phyloP scores from a whole-genome alignment of 1,284 basidiomycete species.

The Singerocomus rubriflavus region DNA sequence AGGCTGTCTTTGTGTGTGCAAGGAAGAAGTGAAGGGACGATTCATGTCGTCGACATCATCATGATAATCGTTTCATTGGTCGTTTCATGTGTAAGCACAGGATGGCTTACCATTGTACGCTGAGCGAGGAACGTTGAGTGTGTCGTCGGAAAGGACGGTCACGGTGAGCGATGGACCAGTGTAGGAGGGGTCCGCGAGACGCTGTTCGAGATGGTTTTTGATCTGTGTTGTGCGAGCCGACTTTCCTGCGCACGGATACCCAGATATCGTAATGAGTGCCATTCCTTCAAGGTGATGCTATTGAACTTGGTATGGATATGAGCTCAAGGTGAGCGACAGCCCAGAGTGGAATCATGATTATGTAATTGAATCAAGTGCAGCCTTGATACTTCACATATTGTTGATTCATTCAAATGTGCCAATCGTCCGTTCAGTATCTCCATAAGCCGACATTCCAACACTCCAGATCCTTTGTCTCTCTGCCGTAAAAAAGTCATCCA shows the following conservation, averaged over 20 bases:
- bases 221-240: slow-evolving; percentile 71
- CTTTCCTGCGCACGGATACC: slow-evolving; percentile 89
- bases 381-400: no score
- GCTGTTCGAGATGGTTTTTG: slow-evolving; percentile 53
- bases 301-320: no score
- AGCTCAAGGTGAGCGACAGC: no score
- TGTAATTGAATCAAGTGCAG: no score
- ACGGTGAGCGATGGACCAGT: slow-evolving; percentile 56
- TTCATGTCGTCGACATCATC: neutral
- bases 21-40: neutral
- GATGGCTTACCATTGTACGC: slow-evolving; percentile 70
- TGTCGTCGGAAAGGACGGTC: slow-evolving; percentile 76
- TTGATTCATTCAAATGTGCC: no score
- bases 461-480: no score
- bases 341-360: no score
- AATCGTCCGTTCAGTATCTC: no score
- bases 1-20: slow-evolving; percentile 56
- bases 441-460: no score
- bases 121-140: slow-evolving; percentile 59
- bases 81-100: no score
- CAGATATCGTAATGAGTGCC: slow-evolving; percentile 94
- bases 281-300: slow-evolving; percentile 42
- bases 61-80: neutral
- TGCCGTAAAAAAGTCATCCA: no score
- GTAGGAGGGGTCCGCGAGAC: slow-evolving; percentile 50